phyloP scores from a whole-genome alignment of 2,329 filamentous ascomycete genomes.

The Aspergillus neotritici region DNA sequence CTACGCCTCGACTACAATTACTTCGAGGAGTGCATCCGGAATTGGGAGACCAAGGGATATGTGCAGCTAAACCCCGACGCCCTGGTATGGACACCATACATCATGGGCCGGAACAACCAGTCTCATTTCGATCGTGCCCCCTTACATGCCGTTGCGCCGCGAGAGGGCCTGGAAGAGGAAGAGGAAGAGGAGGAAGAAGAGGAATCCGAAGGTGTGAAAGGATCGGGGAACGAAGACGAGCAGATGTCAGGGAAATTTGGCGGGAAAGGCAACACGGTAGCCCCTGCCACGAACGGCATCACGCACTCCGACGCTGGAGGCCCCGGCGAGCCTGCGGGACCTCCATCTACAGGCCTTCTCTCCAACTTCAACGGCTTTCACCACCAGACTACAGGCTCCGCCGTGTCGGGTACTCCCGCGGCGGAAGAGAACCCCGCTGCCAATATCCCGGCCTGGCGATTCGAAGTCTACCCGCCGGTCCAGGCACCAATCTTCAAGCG shows the following conservation, averaged over 20 bases:
- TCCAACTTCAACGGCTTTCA: slow-evolving; percentile 26
- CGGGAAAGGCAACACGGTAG: slow-evolving; percentile 7
- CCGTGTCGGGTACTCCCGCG: slow-evolving; percentile 9
- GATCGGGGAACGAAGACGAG: slow-evolving; percentile 16
- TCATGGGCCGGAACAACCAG: slow-evolving; percentile 83
- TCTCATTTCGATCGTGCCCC: slow-evolving; percentile 79
- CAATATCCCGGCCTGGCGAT: slow-evolving; percentile 38
- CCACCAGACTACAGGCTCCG: slow-evolving; percentile 14
- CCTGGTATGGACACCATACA: slow-evolving; percentile 91
- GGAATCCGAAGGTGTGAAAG: slow-evolving; percentile 25
- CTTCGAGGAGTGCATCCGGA: slow-evolving; percentile 79
- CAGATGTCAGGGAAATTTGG: slow-evolving; percentile 6
- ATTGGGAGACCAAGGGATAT: slow-evolving; percentile 84
- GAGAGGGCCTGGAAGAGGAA: slow-evolving; percentile 55
- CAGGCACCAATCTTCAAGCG: slow-evolving; percentile 32
- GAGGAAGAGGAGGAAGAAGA: slow-evolving; percentile 29
- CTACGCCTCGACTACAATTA: slow-evolving; percentile 80
- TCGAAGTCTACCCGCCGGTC: slow-evolving; percentile 40
- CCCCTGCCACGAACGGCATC: slow-evolving; percentile 14
- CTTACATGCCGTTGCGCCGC: slow-evolving; percentile 78
- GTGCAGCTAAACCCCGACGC: slow-evolving; percentile 74
- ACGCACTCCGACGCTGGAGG: slow-evolving; percentile 7
- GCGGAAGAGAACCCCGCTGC: slow-evolving; percentile 25
- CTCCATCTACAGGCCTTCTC: slow-evolving; percentile 31
- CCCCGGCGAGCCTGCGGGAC: slow-evolving; percentile 27